Evolutionary conservation across 148 eudicot genomes (phyloP), one percentile per base, ranked within the genome.

Genomic region (Rhododendron kiyosumense): DNA sequence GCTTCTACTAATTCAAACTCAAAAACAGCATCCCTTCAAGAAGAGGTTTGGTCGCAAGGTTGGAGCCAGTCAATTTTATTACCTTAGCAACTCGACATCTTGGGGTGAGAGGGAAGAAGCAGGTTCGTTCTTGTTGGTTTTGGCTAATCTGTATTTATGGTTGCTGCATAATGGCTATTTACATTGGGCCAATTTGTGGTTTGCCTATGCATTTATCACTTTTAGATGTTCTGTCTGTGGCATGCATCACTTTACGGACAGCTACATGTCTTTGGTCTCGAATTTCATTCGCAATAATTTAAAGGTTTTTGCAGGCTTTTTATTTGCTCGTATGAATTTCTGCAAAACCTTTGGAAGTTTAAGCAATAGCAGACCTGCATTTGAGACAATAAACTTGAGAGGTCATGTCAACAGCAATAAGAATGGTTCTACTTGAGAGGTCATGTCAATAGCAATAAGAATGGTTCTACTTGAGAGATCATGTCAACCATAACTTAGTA

Each of bases 61-160:
- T 97, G 87, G 94, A 95, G 84, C 96, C 99, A 67, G 90, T 95
- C 78, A 97, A 92, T 89, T 97, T 94, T 88, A 93, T 97, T 81
- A 95, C 98, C 88, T 86, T 97, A 91, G 99, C 98, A 78, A 95
- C 98, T 51, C 99, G 98, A 43, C 99, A 97, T 92, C 98, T 97
- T 79, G 99, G 99, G 84, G 98, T 97, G 78, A 93, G 98, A 89
- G 99, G 99, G 87, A 97, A 89, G 86, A 97, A 94, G 49, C 99
- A 97, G 99, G 99, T 97, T 86, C 15, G 86, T 32, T 32, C 34
- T 32, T 32, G 1, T 32, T 32, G 34, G 34, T 32, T 32, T 32
- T 32, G 34, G 34, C 34, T 32, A 32, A 32, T 32, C 34, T 69
- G 45, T 24, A 51, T 78, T 32, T 38, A 8, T 6, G 20, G 13